phyloP scores from a whole-genome alignment of 2,329 filamentous ascomycete species.

The Pyricularia pennisetigena region DNA sequence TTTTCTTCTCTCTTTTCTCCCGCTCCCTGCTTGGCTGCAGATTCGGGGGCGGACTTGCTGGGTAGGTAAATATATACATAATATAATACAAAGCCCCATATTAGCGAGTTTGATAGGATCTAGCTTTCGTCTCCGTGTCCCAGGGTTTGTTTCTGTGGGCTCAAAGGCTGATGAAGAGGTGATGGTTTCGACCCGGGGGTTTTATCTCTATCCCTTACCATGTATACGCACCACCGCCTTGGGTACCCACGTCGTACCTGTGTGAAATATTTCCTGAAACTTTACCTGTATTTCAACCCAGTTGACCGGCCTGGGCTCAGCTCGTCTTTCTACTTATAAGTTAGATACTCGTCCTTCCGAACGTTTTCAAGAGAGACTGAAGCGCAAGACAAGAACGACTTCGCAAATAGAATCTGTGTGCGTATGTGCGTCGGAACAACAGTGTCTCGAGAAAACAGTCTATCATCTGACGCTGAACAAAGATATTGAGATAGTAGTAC shows the following conservation, averaged over 20 bases:
- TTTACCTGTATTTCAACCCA: background rate
- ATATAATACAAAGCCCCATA: background rate
- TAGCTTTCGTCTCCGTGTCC: background rate
- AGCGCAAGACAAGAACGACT: background rate
- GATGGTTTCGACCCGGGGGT: no score
- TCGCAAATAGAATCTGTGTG: background rate
- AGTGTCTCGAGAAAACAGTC: background rate
- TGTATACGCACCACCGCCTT: background rate
- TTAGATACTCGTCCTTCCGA: background rate
- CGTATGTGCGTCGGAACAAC: background rate
- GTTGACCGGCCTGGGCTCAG: background rate
- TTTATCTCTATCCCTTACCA: no score
- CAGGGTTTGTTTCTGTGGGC: no score
- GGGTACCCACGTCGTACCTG: background rate
- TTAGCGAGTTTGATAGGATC: background rate
- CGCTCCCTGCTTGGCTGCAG: no score
- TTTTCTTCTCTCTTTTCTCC: background rate
- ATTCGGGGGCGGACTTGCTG: no score
- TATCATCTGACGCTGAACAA: background rate
- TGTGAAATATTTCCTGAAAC: background rate
- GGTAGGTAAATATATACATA: background rate
- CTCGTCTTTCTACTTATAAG: background rate
- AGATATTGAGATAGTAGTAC: background rate
- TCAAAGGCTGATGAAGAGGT: no score
- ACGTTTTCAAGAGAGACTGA: background rate